Percentiles rank a stretch among this genome's conserved stretches.
phyloP scores from a whole-genome alignment of 2,329 filamentous ascomycete genomes.

The Hypomyces rosellus region DNA sequence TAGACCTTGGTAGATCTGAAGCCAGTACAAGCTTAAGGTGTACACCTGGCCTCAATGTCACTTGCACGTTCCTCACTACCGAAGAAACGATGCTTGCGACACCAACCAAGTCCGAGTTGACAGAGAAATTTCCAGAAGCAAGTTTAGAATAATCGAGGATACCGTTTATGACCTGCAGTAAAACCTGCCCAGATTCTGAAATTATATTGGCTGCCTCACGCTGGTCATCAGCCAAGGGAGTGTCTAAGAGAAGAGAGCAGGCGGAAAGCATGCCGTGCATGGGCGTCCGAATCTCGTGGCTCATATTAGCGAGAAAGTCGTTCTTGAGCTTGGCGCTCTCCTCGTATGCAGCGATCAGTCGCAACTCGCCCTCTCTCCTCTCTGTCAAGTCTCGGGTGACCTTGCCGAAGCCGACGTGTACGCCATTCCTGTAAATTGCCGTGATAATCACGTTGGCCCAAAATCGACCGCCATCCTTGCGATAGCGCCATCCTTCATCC shows the following conservation, averaged over 20 bases:
- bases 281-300: constrained; percentile 57
- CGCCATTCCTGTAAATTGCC: constrained; percentile 44
- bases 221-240: constrained; percentile 46
- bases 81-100: constrained; percentile 40
- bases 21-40: constrained; percentile 38
- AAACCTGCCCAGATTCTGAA: constrained; percentile 51
- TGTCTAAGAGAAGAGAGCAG: constrained; percentile 51
- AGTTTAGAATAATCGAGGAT: constrained; percentile 63
- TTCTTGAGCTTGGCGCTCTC: constrained; percentile 58
- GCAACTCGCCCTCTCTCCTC: constrained; percentile 47
- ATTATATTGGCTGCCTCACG: constrained; percentile 51
- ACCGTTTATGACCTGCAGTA: constrained; percentile 58
- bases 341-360: constrained; percentile 51
- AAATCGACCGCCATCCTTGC: constrained; percentile 51
- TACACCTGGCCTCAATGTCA: constrained; percentile 39
- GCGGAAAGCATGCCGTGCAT: constrained; percentile 59
- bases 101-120: constrained; percentile 46
- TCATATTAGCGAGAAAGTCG: constrained; percentile 58
- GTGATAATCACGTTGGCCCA: constrained; percentile 58
- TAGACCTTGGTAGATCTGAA: constrained; percentile 40
- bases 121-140: constrained; percentile 51
- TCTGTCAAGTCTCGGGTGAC: constrained; percentile 53
- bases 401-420: constrained; percentile 52
- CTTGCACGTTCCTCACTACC: constrained; percentile 44
- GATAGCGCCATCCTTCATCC: constrained; percentile 55